Evolutionary conservation across 306 rosid genomes (phyloP).

Genomic region (Elaeagnus macrophylla): DNA sequence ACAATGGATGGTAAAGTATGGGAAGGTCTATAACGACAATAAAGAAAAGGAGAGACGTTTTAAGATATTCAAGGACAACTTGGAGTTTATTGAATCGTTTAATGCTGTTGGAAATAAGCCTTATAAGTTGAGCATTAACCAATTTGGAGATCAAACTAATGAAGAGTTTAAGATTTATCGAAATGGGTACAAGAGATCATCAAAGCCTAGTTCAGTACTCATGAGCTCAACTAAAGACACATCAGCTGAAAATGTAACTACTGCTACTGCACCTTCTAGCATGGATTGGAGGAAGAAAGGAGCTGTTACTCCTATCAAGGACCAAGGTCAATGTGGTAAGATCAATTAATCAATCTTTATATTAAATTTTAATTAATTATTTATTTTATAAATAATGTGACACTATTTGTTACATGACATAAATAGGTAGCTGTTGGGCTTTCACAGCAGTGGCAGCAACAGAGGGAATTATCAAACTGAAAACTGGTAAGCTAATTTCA

Average conservation of each 20-base stretch:
- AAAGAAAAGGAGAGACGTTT: neutral
- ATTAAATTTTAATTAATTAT: too few relatives aligned
- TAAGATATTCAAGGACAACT: neutral
- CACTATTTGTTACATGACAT: too few relatives aligned
- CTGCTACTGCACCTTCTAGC: constrained; percentile 20
- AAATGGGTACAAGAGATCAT: constrained; percentile 16
- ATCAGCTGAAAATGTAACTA: constrained; percentile 10
- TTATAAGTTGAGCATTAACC: constrained; percentile 15
- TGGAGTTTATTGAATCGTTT: constrained; percentile 16
- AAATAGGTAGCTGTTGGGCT: constrained; percentile 17
- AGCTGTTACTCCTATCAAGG: constrained; percentile 33
- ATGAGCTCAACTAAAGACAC: neutral
- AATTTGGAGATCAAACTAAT: constrained; percentile 15
- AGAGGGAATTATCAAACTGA: constrained; percentile 16
- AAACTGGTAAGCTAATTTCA: constrained; percentile 14
- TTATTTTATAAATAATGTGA: too few relatives aligned
- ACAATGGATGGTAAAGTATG: constrained; percentile 23
- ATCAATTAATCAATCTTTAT: too few relatives aligned
- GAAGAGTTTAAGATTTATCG: constrained; percentile 32
- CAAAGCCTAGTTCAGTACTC: too few relatives aligned
- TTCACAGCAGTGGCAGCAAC: constrained; percentile 10
- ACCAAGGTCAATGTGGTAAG: constrained; percentile 24
- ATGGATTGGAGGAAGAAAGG: constrained; percentile 37
- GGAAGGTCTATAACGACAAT: neutral
- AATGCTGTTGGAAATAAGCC: constrained; percentile 24